phyloP scores from a whole-genome alignment of 2,329 filamentous ascomycete species.

The Rutstroemia sp. region DNA sequence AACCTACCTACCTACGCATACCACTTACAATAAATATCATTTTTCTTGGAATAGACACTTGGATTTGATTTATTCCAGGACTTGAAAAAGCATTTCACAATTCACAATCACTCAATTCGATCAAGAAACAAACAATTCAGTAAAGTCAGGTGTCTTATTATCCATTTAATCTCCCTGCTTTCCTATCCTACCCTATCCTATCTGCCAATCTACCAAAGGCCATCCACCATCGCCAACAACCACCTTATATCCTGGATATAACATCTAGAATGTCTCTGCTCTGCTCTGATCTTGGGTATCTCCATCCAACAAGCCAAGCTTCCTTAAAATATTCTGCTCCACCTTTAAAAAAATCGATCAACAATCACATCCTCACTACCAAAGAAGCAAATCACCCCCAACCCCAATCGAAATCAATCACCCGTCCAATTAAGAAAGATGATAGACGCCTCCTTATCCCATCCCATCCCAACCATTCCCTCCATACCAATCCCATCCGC shows the following conservation, averaged over 20 bases:
- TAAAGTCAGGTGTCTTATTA: constrained; percentile 6
- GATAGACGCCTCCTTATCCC: neutral
- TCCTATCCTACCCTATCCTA: neutral
- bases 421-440: neutral
- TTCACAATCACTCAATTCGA: too few species aligned
- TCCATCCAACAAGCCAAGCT: constrained; percentile 7
- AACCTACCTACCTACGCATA: too few species aligned
- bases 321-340: neutral
- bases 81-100: too few species aligned
- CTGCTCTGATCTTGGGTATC: constrained; percentile 10
- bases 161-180: constrained; percentile 4
- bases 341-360: neutral
- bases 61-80: too few species aligned
- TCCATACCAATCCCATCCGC: constrained; percentile 1
- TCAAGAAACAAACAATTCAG: neutral
- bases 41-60: too few species aligned
- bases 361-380: neutral
- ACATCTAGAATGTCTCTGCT: neutral
- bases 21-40: too few species aligned
- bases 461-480: neutral
- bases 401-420: neutral
- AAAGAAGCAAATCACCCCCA: neutral
- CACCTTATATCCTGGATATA: neutral
- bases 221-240: neutral
- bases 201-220: neutral